Evolutionary conservation across 1,139 yeast genomes (phyloP), one percentile per base, ranked within the genome.

Genomic region (Geotrichum macrosporum): DNA sequence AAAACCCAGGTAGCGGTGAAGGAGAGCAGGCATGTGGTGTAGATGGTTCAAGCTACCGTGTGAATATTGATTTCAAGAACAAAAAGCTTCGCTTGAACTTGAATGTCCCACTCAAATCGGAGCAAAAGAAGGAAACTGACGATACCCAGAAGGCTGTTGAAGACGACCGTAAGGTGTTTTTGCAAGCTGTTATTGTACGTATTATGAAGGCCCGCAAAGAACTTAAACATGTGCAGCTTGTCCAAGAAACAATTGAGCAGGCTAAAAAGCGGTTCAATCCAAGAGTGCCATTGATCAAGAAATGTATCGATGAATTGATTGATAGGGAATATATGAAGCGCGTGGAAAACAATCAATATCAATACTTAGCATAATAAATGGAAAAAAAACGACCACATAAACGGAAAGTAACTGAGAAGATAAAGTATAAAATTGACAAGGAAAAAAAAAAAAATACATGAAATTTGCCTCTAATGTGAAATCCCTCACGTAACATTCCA

Each of bases 181-280:
- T 92, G 59, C 86, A 88, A 62, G 96, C 97, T 1, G 85, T 95
- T 60, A 87, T 92, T 67, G 98, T 92, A 38, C 78, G 98, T 60
- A 86, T 92, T 60, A 92, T 92, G 97, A 92, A 92, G 70, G 89
- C 95, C 1, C 77, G 96, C 61, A 84, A 88, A 66, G 75, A 74
- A 44, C 73, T 87, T 57, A 78, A 80, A 53, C 96, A 88, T 63
- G 84, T 83, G 44, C 81, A 81, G 46, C 74, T 92, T 60, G 81
- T 89, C 45, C 87, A 84, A 57, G 97, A 92, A 65, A 94, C 92
- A 33, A 81, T 87, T 57, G 84, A 87, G 47, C 96, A 88, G 64
- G 79, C 95, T 5, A 81, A 80, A 60, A 79, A 83, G 51, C 75
- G 97, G 59, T 92, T 92, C 72, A 78, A 77, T 58, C 96, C 97